phyloP scores from a whole-genome alignment of 805 yeast genomes.

The Spathaspora gorwiae region DNA sequence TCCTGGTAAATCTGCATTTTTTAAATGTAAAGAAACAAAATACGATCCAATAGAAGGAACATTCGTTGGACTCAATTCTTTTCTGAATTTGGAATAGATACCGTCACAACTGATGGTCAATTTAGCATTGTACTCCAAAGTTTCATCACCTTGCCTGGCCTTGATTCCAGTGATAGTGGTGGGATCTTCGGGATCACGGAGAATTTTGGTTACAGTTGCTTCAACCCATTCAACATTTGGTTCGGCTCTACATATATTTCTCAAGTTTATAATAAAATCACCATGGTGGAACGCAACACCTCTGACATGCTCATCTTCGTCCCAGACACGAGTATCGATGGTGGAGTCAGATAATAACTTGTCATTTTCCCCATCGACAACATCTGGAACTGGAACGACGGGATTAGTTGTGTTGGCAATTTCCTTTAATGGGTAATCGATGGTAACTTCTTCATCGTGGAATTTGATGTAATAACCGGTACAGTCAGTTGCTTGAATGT shows the following conservation, averaged over 20 bases:
- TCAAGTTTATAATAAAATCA: conserved; percentile 70
- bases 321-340: conserved; percentile 49
- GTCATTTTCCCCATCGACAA: conserved; percentile 58
- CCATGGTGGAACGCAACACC: conserved; percentile 97
- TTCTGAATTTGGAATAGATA: conserved; percentile 87
- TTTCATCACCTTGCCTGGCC: conserved; percentile 41
- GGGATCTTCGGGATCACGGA: conserved; percentile 47
- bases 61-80: conserved; percentile 55
- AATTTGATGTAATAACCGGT: conserved; percentile 78
- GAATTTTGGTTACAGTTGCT: conserved; percentile 72
- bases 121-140: conserved; percentile 48
- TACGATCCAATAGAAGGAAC: conserved; percentile 73
- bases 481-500: conserved; percentile 72
- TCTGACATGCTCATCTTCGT: conserved; percentile 48
- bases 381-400: conserved; percentile 47
- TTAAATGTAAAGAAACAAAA: conserved; percentile 78
- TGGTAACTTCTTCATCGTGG: conserved; percentile 49
- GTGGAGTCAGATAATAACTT: conserved; percentile 46
- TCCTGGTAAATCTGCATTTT: conserved; percentile 70
- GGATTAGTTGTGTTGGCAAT: conserved; percentile 38
- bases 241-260: conserved; percentile 64
- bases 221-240: conserved; percentile 73
- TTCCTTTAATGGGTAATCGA: conserved; percentile 68
- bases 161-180: conserved; percentile 70
- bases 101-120: conserved; percentile 87